Evolutionary conservation across 192 early-diverging fungal genomes (phyloP), one percentile per base, ranked within the genome.

Genomic region (Fimicolochytrium jonesii): DNA sequence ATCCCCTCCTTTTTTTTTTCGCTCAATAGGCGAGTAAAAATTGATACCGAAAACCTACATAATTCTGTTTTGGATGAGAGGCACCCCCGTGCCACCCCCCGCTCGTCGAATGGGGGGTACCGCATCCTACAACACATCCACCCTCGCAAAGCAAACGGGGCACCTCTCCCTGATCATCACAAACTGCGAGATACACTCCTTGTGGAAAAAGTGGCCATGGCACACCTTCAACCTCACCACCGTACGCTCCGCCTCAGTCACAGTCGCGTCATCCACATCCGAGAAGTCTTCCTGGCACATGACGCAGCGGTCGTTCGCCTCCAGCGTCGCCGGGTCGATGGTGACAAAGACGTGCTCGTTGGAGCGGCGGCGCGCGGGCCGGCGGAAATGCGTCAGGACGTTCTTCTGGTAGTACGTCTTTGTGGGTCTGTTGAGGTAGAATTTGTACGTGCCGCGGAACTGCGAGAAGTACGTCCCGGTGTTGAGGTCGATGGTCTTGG

Each of bases 111-210:
- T n/a, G n/a, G n/a, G n/a, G n/a, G n/a, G n/a, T n/a, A n/a, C n/a
- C n/a, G n/a, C n/a, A n/a, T n/a, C n/a, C n/a, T n/a, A n/a, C n/a
- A n/a, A n/a, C n/a, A n/a, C n/a, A n/a, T n/a, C n/a, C n/a, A n/a
- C n/a, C n/a, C n/a, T n/a, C n/a, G n/a, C n/a, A n/a, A 66, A 50
- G 25, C 48, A 50, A 17, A 50, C 48, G 3, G 48, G 48, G 48
- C 48, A 50, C 20, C 2, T 2, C 15, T 22, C 26, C 11, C 48
- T 20, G 11, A 50, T 17, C 4, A 50, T 15, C 48, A 50, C 15
- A 29, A 29, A 50, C 30, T 29, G 25, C 3, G 48, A 3, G 15
- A 50, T 50, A 29, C 48, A 50, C 3, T 25, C 48, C 3, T 29
- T 20, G 28, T 50, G 48, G 48, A 50, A 50, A 15, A 29, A 50